Conservation (phyloP, 176 grass and related monocot species). For the Oryza longistaminata region DNA sequence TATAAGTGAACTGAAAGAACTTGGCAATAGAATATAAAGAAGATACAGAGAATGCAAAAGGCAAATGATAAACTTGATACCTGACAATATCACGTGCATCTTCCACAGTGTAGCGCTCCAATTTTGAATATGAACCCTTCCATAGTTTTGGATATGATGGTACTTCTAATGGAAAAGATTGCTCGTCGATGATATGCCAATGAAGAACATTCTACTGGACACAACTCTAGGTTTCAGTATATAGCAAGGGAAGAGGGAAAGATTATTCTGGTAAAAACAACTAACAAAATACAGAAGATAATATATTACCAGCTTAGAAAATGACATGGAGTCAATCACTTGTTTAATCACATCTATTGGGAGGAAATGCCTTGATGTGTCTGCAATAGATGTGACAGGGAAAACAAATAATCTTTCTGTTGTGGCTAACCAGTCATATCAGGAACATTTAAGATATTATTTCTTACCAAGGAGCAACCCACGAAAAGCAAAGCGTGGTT, state of each 20-base stretch:
- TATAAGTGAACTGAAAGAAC: not conserved
- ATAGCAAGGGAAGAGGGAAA: slow-evolving; percentile 17
- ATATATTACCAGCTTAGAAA: slow-evolving; percentile 91
- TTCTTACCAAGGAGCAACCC: slow-evolving; percentile 78
- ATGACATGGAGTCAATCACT: slow-evolving; percentile 95
- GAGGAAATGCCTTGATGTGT: slow-evolving; percentile 89
- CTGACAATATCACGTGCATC: slow-evolving; percentile 86
- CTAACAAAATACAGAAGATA: not conserved
- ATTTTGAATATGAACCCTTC: slow-evolving; percentile 85
- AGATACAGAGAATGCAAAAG: slow-evolving; percentile 1
- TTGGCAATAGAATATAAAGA: slow-evolving; percentile 24
- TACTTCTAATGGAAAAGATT: slow-evolving; percentile 94
- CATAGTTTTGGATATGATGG: slow-evolving; percentile 85
- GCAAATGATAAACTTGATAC: slow-evolving; percentile 45
- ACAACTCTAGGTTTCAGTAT: slow-evolving; percentile 54
- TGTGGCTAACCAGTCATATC: not conserved
- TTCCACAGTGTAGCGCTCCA: slow-evolving; percentile 80
- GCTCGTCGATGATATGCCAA: slow-evolving; percentile 96
- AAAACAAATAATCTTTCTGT: slow-evolving; percentile 23
- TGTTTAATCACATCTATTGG: slow-evolving; percentile 83
- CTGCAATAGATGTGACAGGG: slow-evolving; percentile 44
- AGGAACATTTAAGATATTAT: not conserved
- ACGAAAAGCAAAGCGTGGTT: slow-evolving; percentile 81
- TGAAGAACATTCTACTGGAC: slow-evolving; percentile 99
- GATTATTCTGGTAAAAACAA: slow-evolving; percentile 26